These are phyloP conservation scores for Mycena maculata DNA, from an alignment of 768 basidiomycete genomes.

Conservation along the genomic window DNA sequence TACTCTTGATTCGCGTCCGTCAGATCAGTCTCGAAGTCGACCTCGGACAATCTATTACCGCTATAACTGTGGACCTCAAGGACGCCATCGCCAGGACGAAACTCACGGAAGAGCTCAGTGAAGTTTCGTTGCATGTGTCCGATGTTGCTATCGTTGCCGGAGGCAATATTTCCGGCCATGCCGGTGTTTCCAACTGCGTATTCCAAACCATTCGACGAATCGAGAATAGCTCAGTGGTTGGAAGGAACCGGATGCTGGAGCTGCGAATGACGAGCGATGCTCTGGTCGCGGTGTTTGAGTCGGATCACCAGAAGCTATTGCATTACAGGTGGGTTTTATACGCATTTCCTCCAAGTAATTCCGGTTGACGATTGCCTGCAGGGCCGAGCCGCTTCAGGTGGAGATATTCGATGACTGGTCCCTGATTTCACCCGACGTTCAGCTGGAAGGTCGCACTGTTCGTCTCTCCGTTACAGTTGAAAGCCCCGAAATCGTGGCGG, in stretches of 20 bases:
- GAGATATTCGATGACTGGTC: slow-evolving; percentile 89
- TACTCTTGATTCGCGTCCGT: slow-evolving; percentile 77
- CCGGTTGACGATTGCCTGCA: slow-evolving; percentile 41
- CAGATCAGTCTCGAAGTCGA: slow-evolving; percentile 81
- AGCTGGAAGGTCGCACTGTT: slow-evolving; percentile 62
- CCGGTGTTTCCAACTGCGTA: slow-evolving; percentile 73
- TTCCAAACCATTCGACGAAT: slow-evolving; percentile 79
- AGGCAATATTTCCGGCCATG: slow-evolving; percentile 78
- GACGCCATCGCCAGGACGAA: slow-evolving; percentile 74
- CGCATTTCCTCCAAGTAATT: background rate
- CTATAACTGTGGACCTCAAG: slow-evolving; percentile 71
- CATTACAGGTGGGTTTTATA: slow-evolving; percentile 72
- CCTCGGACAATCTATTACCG: slow-evolving; percentile 87
- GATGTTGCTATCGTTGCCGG: slow-evolving; percentile 75
- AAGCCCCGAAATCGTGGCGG: slow-evolving; percentile 74
- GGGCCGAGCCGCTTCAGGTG: slow-evolving; percentile 82
- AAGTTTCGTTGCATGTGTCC: slow-evolving; percentile 73
- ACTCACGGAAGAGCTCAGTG: slow-evolving; percentile 69
- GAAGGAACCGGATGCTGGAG: slow-evolving; percentile 70
- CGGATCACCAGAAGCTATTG: slow-evolving; percentile 79
- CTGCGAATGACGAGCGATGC: slow-evolving; percentile 80
- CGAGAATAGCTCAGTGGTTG: slow-evolving; percentile 51
- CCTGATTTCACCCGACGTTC: slow-evolving; percentile 51
- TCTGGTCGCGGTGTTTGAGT: slow-evolving; percentile 73
- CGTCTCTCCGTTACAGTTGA: slow-evolving; percentile 80